Evolutionary conservation across 2,329 filamentous ascomycete genomes (phyloP).

Genomic region (Neofusicoccum sp.): DNA sequence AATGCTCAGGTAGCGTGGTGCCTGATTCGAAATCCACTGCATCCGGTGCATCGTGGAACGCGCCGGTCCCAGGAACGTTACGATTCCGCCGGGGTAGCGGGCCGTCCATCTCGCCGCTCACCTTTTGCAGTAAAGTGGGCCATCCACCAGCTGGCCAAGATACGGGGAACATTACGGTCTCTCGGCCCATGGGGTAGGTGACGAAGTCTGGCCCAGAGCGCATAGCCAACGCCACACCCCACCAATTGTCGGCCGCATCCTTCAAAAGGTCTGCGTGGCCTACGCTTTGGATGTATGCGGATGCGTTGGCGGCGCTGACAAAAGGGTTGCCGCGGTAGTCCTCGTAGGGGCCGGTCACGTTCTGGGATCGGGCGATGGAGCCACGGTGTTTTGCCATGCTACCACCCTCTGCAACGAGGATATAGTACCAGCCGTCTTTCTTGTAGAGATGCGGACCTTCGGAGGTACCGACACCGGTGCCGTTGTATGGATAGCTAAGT

Average conservation of each 20-base stretch:
- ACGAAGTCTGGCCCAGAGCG: slow-evolving; percentile 35
- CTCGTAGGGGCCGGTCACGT: slow-evolving; percentile 31
- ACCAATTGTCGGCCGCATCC: slow-evolving; percentile 55
- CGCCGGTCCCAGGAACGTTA: slow-evolving; percentile 45
- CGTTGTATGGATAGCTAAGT: slow-evolving; percentile 37
- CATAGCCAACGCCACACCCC: slow-evolving; percentile 44
- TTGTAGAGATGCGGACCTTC: slow-evolving; percentile 37
- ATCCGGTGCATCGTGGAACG: slow-evolving; percentile 49
- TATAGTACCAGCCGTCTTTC: slow-evolving; percentile 35
- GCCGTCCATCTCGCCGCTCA: slow-evolving; percentile 50
- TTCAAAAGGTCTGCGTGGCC: slow-evolving; percentile 62
- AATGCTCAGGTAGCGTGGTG: slow-evolving; percentile 53
- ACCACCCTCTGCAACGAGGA: slow-evolving; percentile 29
- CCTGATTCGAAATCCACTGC: slow-evolving; percentile 50
- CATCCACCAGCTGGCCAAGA: slow-evolving; percentile 48
- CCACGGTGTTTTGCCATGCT: slow-evolving; percentile 31
- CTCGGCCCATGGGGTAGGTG: slow-evolving; percentile 56
- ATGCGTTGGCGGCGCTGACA: slow-evolving; percentile 29
- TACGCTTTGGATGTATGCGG: slow-evolving; percentile 51
- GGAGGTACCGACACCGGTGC: slow-evolving; percentile 33
- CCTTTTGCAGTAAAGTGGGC: slow-evolving; percentile 34
- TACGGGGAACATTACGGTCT: slow-evolving; percentile 54
- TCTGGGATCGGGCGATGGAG: slow-evolving; percentile 34
- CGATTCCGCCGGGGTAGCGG: slow-evolving; percentile 41
- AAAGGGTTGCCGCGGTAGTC: slow-evolving; percentile 29